A percentile compares a stretch with the other conserved stretches of the same genome.
Evolutionary conservation across 148 eudicot genomes (phyloP).

Genomic region (Vaccinium darrowii): DNA sequence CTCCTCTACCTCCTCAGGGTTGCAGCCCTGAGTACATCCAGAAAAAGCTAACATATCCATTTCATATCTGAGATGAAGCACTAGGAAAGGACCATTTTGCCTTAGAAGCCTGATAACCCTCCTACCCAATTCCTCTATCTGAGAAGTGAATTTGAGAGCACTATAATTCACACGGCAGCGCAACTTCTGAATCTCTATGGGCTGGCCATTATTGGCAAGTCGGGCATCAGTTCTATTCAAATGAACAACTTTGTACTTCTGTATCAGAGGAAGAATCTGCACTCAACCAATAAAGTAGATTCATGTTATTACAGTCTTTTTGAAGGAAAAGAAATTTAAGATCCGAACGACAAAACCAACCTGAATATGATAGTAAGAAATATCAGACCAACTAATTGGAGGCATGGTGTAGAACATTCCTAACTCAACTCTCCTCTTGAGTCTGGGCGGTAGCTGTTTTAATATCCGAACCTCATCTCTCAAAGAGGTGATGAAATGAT

Average conservation of each 20-base stretch:
- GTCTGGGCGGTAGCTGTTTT: constrained; percentile 80
- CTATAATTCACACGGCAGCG: constrained; percentile 80
- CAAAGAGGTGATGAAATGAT: constrained; percentile 82
- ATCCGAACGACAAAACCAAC: constrained; percentile 26
- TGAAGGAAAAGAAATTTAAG: background rate
- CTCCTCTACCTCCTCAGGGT: constrained; percentile 74
- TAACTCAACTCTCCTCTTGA: constrained; percentile 70
- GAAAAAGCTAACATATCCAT: constrained; percentile 98
- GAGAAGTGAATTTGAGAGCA: constrained; percentile 75
- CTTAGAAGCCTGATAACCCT: constrained; percentile 66
- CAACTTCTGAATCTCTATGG: constrained; percentile 68
- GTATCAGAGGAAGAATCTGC: constrained; percentile 87
- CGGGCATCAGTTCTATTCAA: constrained; percentile 90
- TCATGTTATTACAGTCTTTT: background rate
- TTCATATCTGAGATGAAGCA: constrained; percentile 92
- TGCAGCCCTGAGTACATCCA: constrained; percentile 93
- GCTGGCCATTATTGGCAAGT: constrained; percentile 83
- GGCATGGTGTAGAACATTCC: constrained; percentile 73
- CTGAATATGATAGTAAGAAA: constrained; percentile 80
- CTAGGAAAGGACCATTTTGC: constrained; percentile 79
- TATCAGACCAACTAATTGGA: constrained; percentile 93
- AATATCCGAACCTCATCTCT: constrained; percentile 88
- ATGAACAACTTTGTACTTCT: constrained; percentile 76
- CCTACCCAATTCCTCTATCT: constrained; percentile 84
- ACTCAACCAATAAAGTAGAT: constrained; percentile 11